Base-by-base conservation (phyloP, 2,329 filamentous ascomycete genomes). In the Pezicula radicicola region DNA sequence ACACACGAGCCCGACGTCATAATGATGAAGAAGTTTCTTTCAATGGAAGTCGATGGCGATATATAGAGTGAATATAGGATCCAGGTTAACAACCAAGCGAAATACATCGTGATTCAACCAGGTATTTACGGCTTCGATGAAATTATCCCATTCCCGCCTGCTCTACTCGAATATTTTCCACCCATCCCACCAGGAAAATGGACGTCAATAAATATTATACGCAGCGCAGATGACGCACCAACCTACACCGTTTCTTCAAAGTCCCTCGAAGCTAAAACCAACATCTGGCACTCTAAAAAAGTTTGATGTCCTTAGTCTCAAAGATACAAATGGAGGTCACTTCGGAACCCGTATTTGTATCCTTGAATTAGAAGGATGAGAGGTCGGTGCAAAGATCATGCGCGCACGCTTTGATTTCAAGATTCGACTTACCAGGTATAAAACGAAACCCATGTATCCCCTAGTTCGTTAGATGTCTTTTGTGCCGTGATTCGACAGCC, bases 91-190 rank as follows among this genome's bases (percentile, higher is more conserved):
- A 63, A 62, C 19, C 51, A 65, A 50, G 59, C 74, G 59, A 73
- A 72, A 61, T 74, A 74, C 55, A 55, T 74, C 35, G 68, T 63
- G 6, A 59, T 74, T 18, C 68, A 68, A 8, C 52, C 64, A 7
- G 67, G 69, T 42, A 28, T 68, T 6, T 63, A 68, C 37, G 58
- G 60, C 16, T 48, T 48, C 9, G 62, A 67, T 27, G 66, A 70
- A 47, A 28, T 54, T 35, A 60, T 68, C 49, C 62, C 58, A 16
- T 70, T 66, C 49, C 64, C 51, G 10, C 69, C 69, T 8, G 50
- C 54, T 9, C 56, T 72, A 25, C 55, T 70, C 33, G 39, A 65
- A 5, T 51, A 62, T 10, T 63, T 75, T 10, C 70, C 73, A 3
- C 58, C 62, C 0, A 66, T 73, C 8, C 70, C 70, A 1, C 49